phyloP scores from a whole-genome alignment of 2,329 filamentous ascomycete species.

The Xylariaceae sp. region DNA sequence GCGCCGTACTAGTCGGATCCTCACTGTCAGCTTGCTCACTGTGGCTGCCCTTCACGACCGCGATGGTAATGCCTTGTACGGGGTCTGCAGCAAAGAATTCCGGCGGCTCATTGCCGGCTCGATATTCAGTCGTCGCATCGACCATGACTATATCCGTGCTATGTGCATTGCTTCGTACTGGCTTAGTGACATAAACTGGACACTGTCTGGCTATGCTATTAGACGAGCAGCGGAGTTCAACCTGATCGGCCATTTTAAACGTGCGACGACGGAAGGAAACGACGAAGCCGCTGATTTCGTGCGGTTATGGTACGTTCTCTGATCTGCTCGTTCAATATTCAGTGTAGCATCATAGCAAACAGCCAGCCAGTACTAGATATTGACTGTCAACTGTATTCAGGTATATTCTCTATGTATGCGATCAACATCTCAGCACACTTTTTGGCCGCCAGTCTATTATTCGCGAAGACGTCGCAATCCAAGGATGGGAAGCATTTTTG shows the following conservation, averaged over 20 bases:
- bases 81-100: conserved; percentile 21
- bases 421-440: conserved; percentile 55
- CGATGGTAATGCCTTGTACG: conserved; percentile 16
- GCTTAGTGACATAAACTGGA: conserved; percentile 61
- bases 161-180: conserved; percentile 60
- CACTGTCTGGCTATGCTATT: conserved; percentile 52
- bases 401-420: conserved; percentile 45
- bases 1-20: conserved; percentile 50
- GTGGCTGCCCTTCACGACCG: conserved; percentile 40
- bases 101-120: conserved; percentile 22
- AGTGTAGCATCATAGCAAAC: too few species aligned
- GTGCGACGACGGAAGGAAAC: conserved; percentile 35
- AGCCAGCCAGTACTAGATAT: too few species aligned
- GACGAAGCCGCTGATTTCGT: conserved; percentile 49
- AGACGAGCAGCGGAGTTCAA: conserved; percentile 47
- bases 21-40: conserved; percentile 49
- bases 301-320: conserved; percentile 57
- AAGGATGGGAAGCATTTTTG: conserved; percentile 55
- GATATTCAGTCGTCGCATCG: conserved; percentile 34
- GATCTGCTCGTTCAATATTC: not conserved
- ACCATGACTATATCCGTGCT: conserved; percentile 52
- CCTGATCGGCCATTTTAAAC: conserved; percentile 40
- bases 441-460: conserved; percentile 58
- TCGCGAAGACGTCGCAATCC: conserved; percentile 53
- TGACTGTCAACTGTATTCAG: too few species aligned